Conservation (phyloP, 345 rosid genomes). For the Adansonia digitata region DNA sequence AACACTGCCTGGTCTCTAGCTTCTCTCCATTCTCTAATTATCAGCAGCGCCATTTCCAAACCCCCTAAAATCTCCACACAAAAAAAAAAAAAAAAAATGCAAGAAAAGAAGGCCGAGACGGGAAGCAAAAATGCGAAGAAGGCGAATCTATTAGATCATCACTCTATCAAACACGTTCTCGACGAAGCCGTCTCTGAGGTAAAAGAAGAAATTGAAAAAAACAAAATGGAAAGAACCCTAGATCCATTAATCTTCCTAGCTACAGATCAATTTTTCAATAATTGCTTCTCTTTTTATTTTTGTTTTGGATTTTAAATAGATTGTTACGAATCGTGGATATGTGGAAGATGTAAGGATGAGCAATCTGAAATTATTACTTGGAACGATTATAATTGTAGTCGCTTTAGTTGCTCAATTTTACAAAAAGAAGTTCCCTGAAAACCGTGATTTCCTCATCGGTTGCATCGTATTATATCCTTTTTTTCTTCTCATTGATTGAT, state of each 20-base stretch:
- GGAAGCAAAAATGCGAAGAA: constrained; percentile 62
- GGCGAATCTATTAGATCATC: constrained; percentile 82
- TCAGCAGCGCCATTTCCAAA: neutral
- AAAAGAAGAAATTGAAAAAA: neutral
- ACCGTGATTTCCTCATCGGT: constrained; percentile 66
- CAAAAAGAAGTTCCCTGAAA: constrained; percentile 98
- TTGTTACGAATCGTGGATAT: constrained; percentile 76
- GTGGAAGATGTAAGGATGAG: constrained; percentile 83
- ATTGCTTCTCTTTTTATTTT: neutral
- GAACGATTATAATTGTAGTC: constrained; percentile 54
- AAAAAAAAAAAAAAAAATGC: constrained; percentile 28
- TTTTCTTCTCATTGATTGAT: neutral
- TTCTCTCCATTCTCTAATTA: neutral
- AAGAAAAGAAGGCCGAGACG: constrained; percentile 50
- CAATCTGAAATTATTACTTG: constrained; percentile 65
- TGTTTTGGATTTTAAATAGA: constrained; percentile 28
- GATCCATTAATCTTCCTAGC: constrained; percentile 14
- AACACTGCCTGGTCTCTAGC: neutral
- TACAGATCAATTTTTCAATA: neutral
- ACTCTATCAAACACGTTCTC: constrained; percentile 87
- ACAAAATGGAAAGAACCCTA: neutral
- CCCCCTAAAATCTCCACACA: neutral
- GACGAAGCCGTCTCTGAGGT: constrained; percentile 94
- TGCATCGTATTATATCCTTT: constrained; percentile 95
- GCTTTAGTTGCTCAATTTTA: constrained; percentile 95